Conservation (phyloP, 2,329 filamentous ascomycete genomes). For the Trichoderma gracile region DNA sequence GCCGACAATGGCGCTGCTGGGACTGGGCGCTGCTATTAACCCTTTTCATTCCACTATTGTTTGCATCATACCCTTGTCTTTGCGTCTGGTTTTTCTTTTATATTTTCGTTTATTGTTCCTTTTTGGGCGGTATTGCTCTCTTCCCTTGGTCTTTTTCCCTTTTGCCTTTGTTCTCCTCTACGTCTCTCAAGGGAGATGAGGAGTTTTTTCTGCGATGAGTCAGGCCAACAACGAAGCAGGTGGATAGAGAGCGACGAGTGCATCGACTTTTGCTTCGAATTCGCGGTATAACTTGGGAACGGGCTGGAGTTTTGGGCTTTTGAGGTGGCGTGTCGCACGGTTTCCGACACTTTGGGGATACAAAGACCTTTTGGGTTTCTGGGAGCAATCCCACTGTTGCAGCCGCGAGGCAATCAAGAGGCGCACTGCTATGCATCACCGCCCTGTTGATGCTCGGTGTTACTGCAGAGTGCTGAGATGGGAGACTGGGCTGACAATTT, state of each 20-base stretch:
- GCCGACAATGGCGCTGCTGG: background rate
- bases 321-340: background rate
- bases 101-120: too few species aligned
- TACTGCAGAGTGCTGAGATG: background rate
- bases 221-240: background rate
- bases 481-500: constrained; percentile 13
- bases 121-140: too few species aligned
- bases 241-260: background rate
- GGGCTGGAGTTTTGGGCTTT: background rate
- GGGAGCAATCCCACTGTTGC: constrained; percentile 16
- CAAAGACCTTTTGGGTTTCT: background rate
- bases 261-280: background rate
- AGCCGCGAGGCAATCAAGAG: background rate
- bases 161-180: too few species aligned
- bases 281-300: constrained; percentile 5
- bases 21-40: background rate
- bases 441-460: background rate
- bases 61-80: background rate
- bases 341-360: background rate
- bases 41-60: background rate
- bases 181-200: background rate
- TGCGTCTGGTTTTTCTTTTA: background rate
- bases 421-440: background rate
- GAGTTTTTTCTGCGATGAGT: background rate
- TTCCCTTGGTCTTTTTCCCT: too few species aligned